A percentile compares a stretch with the other conserved stretches of the same genome.
These are phyloP conservation scores for Penicillium italicum DNA, from an alignment of 2,329 filamentous ascomycete species.

Conservation along the genomic window DNA sequence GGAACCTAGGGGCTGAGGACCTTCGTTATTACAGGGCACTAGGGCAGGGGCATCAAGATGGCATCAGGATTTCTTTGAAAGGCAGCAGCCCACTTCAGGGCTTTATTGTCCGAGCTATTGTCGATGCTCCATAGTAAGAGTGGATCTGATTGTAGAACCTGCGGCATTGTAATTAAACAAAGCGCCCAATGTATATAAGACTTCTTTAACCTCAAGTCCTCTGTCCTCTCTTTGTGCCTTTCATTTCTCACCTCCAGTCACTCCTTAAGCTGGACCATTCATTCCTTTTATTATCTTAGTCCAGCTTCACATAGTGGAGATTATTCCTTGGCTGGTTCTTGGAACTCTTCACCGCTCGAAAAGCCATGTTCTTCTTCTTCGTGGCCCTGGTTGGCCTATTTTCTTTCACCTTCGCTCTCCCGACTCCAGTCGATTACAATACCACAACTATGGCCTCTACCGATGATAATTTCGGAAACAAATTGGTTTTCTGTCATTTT, in stretches of 20 bases:
- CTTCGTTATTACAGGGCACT: slow-evolving; percentile 13
- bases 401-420: slow-evolving; percentile 16
- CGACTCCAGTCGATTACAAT: slow-evolving; percentile 2
- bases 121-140: not conserved
- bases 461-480: slow-evolving; percentile 11
- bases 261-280: not conserved
- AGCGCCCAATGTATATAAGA: not conserved
- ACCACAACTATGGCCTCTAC: not conserved
- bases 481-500: slow-evolving; percentile 46
- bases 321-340: slow-evolving; percentile 4
- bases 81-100: not conserved
- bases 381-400: slow-evolving; percentile 17
- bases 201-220: not conserved
- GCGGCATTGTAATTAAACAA: not conserved
- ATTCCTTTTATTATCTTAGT: not conserved
- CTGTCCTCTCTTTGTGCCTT: not conserved
- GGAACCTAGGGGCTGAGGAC: not conserved
- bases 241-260: not conserved
- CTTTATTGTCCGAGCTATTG: not conserved
- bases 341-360: slow-evolving; percentile 1
- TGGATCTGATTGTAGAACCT: not conserved
- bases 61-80: not conserved
- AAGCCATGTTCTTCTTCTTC: slow-evolving; percentile 9
- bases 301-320: not conserved
- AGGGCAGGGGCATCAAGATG: not conserved